Evolutionary conservation across 202 grass and related monocot genomes (phyloP).

Genomic region (Schoenoplectus tabernaemontani): DNA sequence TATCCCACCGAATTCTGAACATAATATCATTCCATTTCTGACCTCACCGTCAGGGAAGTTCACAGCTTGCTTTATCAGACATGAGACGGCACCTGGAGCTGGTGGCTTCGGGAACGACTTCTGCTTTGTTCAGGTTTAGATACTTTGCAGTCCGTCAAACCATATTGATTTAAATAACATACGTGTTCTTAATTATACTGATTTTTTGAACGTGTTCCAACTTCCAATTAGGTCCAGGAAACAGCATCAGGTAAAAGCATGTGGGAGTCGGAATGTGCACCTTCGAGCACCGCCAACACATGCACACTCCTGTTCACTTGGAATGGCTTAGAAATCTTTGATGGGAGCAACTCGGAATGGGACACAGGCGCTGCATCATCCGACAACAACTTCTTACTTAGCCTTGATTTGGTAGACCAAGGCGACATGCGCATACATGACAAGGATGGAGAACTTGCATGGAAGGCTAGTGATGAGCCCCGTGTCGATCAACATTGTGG

Average conservation of each 20-base stretch:
- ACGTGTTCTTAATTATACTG: neutral
- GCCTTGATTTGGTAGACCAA: constrained; percentile 71
- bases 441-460: constrained; percentile 73
- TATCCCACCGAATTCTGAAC: constrained; percentile 34
- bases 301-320: constrained; percentile 60
- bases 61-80: constrained; percentile 47
- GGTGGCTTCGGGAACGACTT: constrained; percentile 74
- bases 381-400: constrained; percentile 52
- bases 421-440: constrained; percentile 85
- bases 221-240: neutral
- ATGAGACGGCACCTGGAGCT: constrained; percentile 41
- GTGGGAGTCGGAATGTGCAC: constrained; percentile 79
- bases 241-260: constrained; percentile 27
- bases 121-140: constrained; percentile 63
- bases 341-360: constrained; percentile 60
- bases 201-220: too few relatives aligned
- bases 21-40: constrained; percentile 47
- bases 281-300: constrained; percentile 61
- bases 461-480: constrained; percentile 68
- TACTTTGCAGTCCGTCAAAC: neutral
- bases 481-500: constrained; percentile 57
- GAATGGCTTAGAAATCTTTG: constrained; percentile 79
- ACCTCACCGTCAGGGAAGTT: constrained; percentile 67
- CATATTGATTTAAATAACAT: neutral
- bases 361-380: constrained; percentile 43